Evolutionary conservation across 2,329 filamentous ascomycete genomes (phyloP), one percentile per base, ranked within the genome.

Genomic region (Arthrobotrys conoides): DNA sequence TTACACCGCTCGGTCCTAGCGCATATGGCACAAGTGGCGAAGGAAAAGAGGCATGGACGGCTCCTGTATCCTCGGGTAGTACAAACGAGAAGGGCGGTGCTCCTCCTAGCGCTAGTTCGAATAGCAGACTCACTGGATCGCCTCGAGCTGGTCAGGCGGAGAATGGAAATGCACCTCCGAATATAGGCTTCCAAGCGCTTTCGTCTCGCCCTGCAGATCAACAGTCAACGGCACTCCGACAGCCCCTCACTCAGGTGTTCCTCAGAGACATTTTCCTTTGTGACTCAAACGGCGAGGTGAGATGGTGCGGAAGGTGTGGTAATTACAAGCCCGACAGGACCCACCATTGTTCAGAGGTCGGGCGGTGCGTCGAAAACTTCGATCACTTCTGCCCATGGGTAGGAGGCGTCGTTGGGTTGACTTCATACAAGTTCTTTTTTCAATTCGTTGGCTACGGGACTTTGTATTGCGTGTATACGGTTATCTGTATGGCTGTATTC

Each of bases 351-450:
- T 91, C 91, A 67, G 92, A 97, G 83, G 86, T 96, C 14, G 90
- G 90, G 59, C 88, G 93, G 49, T 98, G 95, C 82, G 92, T 97
- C 24, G 86, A 88, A 41, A 95, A 96, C 82, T 96, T 97, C 91
- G 95, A 98, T 80, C 95, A 98, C 83, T 96, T 94, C 82, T 98
- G 95, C 83, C 95, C 95, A 0, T 98, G 90, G 89, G 94, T 97
- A 10, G 95, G 95, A 2, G 95, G 95, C 18, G 92, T 97, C 80
- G 91, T 98, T 4, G 92, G 90, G 0, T 94, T 97, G 83, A 94
- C 90, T 1, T 90, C 70, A 5, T 79, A 79, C 53, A 79, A 79
- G 49, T 79, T 79, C 33, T 79, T 79, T 36, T 66, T 79, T 4
- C 76, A 79, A 24, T 79, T 79, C 49, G 46, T 79, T 0, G 53